These are phyloP conservation scores for Zasmidium cellare DNA, from an alignment of 2,329 filamentous ascomycete genomes.

Conservation along the genomic window DNA sequence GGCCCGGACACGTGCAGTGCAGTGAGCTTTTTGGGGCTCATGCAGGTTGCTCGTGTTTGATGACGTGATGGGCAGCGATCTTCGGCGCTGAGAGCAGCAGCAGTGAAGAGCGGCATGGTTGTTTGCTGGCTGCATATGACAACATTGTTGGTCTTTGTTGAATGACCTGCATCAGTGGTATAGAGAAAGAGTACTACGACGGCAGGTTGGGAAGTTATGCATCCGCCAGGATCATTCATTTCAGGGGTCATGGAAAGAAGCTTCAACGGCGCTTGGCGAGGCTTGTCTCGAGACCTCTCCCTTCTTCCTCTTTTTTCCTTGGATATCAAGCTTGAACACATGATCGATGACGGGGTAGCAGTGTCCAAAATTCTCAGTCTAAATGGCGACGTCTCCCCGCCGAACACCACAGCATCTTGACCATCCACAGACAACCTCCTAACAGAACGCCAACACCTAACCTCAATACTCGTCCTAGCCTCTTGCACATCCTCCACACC, in stretches of 20 bases:
- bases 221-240: neutral
- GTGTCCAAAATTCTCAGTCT: too few species aligned
- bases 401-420: too few species aligned
- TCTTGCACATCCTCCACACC: slow-evolving; percentile 6
- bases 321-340: too few species aligned
- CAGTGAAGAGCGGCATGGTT: neutral
- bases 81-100: neutral
- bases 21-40: neutral
- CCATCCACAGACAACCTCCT: too few species aligned
- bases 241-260: neutral
- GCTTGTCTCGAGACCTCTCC: neutral
- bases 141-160: neutral
- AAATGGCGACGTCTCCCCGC: too few species aligned
- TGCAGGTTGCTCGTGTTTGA: neutral
- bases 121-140: neutral
- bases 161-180: neutral
- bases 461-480: slow-evolving; percentile 8
- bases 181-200: neutral
- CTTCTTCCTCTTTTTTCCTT: neutral
- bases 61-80: neutral
- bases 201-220: neutral
- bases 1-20: neutral
- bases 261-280: neutral
- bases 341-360: too few species aligned
- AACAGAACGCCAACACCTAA: slow-evolving; percentile 6